Evolutionary conservation across 805 yeast species (phyloP), one percentile per base, ranked within the genome.

Genomic region (Pichia manshurica): DNA sequence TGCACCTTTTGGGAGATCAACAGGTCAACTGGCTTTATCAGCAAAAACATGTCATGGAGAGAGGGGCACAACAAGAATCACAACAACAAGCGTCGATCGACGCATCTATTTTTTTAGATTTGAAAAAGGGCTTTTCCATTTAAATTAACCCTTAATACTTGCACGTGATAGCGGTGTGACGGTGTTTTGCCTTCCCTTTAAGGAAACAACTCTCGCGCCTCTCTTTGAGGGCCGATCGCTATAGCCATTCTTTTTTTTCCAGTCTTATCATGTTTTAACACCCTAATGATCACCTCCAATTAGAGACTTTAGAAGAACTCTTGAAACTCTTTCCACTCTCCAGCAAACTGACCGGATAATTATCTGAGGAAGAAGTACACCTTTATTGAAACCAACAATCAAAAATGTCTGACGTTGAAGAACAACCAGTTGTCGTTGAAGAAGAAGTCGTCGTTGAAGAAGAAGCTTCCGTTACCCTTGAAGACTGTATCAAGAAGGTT

Each of bases 401-500:
- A 7, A 25, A 49, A 53, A 67, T 84, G 96, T 89, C 96, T 80
- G 96, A 89, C 86, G 82, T 82, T 77, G 97, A 90, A 84, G 84
- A 81, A 73, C 82, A 77, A 73, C 79, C 77, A 69, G 84, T 83
- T 71, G 86, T 83, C 71, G 91, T 83, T 76, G 81, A 73, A 65
- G 83, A 73, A 62, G 82, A 78, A 68, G 81, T 74, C 63, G 91
- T 79, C 71, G 84, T 82, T 71, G 90, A 88, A 75, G 79, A 82
- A 68, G 74, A 90, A 68, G 87, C 88, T 59, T 82, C 89, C 67
- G 82, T 91, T 77, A 81, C 98, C 73, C 85, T 93, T 64, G 98
- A 95, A 81, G 99, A 93, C 73, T 96, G 97, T 72, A 81, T 93
- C 74, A 88, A 89, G 81, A 93, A 87, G 70, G 98, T 93, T 71